These are phyloP conservation scores for Ramularia collo-cygni DNA, from an alignment of 2,329 filamentous ascomycete genomes.

Conservation along the genomic window DNA sequence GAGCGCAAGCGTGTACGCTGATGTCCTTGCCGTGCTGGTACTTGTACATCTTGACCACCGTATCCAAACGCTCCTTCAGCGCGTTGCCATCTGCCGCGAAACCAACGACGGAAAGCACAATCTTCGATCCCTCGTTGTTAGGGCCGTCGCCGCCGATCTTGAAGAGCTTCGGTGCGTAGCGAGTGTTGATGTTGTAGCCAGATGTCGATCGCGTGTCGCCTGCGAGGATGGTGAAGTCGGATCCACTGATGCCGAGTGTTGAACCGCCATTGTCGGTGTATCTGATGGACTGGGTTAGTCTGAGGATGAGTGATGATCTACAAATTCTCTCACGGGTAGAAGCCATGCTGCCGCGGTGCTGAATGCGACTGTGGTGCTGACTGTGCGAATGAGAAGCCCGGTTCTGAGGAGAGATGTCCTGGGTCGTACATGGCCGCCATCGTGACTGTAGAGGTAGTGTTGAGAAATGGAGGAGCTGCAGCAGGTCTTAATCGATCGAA, in stretches of 20 bases:
- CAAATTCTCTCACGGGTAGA: slow-evolving; percentile 82
- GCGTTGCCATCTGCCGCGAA: slow-evolving; percentile 94
- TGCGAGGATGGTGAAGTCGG: slow-evolving; percentile 91
- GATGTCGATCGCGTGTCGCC: slow-evolving; percentile 94
- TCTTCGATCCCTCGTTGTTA: slow-evolving; percentile 74
- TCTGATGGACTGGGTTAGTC: slow-evolving; percentile 39
- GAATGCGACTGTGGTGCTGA: slow-evolving; percentile 35
- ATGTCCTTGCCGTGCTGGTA: slow-evolving; percentile 98
- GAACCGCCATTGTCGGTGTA: slow-evolving; percentile 98
- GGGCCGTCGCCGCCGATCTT: slow-evolving; percentile 88
- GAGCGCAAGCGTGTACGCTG: slow-evolving; percentile 87
- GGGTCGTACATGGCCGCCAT: slow-evolving; percentile 52
- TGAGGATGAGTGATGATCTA: neutral
- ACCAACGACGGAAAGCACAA: slow-evolving; percentile 88
- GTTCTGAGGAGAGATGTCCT: slow-evolving; percentile 44
- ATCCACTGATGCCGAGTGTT: slow-evolving; percentile 87
- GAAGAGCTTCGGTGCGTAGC: slow-evolving; percentile 93
- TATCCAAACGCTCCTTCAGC: slow-evolving; percentile 86
- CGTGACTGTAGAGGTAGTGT: slow-evolving; percentile 16
- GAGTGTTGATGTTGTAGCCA: slow-evolving; percentile 98
- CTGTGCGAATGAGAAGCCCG: slow-evolving; percentile 56
- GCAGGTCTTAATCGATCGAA: neutral
- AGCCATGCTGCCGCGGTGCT: slow-evolving; percentile 63
- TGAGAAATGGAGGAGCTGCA: neutral
- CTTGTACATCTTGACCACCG: slow-evolving; percentile 96